Percentiles rank a stretch among this genome's conserved stretches.
Evolutionary conservation across 306 rosid species (phyloP).

Genomic region (Vicia villosa): DNA sequence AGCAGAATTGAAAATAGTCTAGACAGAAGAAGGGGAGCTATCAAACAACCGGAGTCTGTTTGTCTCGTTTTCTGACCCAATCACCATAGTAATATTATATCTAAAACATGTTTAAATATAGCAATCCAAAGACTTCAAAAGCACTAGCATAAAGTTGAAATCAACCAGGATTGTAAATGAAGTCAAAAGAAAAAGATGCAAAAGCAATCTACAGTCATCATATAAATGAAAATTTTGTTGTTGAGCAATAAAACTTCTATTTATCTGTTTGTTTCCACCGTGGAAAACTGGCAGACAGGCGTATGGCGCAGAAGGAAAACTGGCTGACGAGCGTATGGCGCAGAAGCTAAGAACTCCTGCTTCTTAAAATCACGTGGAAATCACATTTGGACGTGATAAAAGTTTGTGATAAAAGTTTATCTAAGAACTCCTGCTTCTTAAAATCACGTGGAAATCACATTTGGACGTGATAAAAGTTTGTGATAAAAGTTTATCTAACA

Average conservation of each 20-base stretch:
- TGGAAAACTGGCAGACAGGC: too few species aligned
- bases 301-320: too few species aligned
- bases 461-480: too few species aligned
- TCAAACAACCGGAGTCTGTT: neutral
- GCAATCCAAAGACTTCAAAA: constrained; percentile 7
- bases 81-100: neutral
- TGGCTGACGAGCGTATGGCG: too few species aligned
- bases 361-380: too few species aligned
- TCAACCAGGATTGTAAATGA: neutral
- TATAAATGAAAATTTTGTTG: constrained; percentile 6
- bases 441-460: too few species aligned
- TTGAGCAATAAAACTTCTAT: neutral
- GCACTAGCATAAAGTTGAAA: constrained; percentile 5
- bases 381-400: too few species aligned
- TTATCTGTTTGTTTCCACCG: too few species aligned
- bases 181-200: constrained; percentile 17
- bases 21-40: neutral
- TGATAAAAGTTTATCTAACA: too few species aligned
- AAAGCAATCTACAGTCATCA: neutral
- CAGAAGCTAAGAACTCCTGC: too few species aligned
- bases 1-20: neutral
- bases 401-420: too few species aligned
- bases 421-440: too few species aligned
- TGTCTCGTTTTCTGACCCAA: constrained; percentile 13
- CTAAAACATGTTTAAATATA: neutral